A percentile compares a stretch with the other conserved stretches of the same genome.
phyloP scores from a whole-genome alignment of 75 land plant genomes.

The Isoetes taiwanensis region DNA sequence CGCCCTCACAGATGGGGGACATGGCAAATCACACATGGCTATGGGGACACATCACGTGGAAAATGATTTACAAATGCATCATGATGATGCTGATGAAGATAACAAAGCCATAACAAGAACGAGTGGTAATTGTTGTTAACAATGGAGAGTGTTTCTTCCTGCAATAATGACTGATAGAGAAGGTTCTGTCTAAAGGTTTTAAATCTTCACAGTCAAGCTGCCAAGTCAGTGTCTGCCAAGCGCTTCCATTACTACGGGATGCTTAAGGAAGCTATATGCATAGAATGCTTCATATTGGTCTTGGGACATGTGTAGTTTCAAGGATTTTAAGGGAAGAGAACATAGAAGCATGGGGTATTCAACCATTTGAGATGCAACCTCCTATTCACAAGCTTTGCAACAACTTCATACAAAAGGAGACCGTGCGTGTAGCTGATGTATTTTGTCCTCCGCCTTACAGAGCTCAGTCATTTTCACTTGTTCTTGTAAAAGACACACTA shows the following conservation, averaged over 20 bases:
- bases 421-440: conserved; percentile 59
- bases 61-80: too few species aligned
- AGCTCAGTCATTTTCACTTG: conserved; percentile 56
- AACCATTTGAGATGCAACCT: conserved; percentile 48
- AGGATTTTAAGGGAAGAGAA: conserved; percentile 50
- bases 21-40: too few species aligned
- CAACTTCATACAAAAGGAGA: conserved; percentile 46
- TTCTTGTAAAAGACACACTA: conserved; percentile 47
- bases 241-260: conserved; percentile 42
- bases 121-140: too few species aligned
- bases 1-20: too few species aligned
- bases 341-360: conserved; percentile 69
- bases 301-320: conserved; percentile 54
- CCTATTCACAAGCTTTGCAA: conserved; percentile 44
- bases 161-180: too few species aligned
- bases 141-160: too few species aligned
- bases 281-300: conserved; percentile 59
- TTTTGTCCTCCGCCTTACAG: conserved; percentile 48
- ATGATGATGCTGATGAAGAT: too few species aligned
- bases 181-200: too few species aligned
- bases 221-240: conserved; percentile 31
- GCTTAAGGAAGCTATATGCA: conserved; percentile 55
- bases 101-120: too few species aligned
- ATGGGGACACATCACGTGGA: too few species aligned
- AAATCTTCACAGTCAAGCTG: conserved; percentile 35